A percentile compares a stretch with the other conserved stretches of the same genome.
Evolutionary conservation across 768 basidiomycete genomes (phyloP).

Genomic region (Boletales sp.): DNA sequence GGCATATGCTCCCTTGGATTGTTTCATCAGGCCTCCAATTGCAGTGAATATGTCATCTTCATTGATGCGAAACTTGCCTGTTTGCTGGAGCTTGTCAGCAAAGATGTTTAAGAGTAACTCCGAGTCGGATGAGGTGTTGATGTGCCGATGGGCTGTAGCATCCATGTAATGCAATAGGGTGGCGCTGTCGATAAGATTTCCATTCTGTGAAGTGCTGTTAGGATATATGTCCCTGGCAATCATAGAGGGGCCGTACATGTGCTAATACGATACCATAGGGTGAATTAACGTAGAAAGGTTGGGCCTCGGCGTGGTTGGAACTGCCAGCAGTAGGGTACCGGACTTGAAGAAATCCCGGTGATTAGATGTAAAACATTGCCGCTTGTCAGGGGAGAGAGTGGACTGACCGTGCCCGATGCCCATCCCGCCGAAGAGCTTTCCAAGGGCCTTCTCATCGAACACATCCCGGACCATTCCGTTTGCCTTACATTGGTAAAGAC

Average conservation of each 20-base stretch:
- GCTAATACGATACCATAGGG: constrained; percentile 98
- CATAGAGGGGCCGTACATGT: constrained; percentile 58
- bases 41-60: constrained; percentile 99
- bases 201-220: constrained; percentile 63
- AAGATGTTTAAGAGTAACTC: constrained; percentile 97
- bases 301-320: constrained; percentile 94
- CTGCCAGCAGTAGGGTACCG: constrained; percentile 98
- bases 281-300: constrained; percentile 99
- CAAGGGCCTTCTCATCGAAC: constrained; percentile 77
- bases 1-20: constrained; percentile 91
- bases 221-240: neutral
- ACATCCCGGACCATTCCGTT: constrained; percentile 99
- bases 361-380: constrained; percentile 6
- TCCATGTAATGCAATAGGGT: constrained; percentile 92
- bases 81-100: constrained; percentile 95
- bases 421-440: constrained; percentile 87
- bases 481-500: constrained; percentile 97
- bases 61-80: constrained; percentile 98
- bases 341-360: constrained; percentile 45
- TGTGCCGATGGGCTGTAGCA: constrained; percentile 93
- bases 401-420: constrained; percentile 91
- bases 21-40: constrained; percentile 82
- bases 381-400: neutral
- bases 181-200: constrained; percentile 92
- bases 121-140: constrained; percentile 98